Evolutionary conservation across 768 basidiomycete genomes (phyloP).

Genomic region (Xerocomus potaroensis): DNA sequence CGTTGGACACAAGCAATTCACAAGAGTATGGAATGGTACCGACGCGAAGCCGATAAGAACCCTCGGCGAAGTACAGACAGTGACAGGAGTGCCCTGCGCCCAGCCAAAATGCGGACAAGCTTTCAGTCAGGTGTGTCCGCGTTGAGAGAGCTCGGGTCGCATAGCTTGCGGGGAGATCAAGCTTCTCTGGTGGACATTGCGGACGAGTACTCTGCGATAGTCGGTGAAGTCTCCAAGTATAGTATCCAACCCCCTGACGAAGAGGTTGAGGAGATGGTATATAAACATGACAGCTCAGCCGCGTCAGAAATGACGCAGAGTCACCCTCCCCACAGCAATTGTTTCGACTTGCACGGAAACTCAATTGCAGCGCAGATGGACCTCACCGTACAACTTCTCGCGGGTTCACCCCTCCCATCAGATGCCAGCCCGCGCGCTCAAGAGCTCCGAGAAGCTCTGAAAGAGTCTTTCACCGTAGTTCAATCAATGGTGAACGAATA

Average conservation of each 20-base stretch:
- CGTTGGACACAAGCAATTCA: conserved; percentile 80
- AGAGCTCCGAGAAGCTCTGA: conserved; percentile 48
- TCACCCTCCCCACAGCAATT: conserved; percentile 52
- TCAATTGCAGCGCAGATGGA: conserved; percentile 74
- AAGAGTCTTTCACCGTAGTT: conserved; percentile 54
- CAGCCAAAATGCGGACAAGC: conserved; percentile 28
- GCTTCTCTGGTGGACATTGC: conserved; percentile 20
- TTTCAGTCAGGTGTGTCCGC: conserved; percentile 28
- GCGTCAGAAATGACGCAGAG: conserved; percentile 37
- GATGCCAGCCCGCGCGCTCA: conserved; percentile 25
- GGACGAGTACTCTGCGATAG: conserved; percentile 12
- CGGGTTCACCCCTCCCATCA: conserved; percentile 37
- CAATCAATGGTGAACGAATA: conserved; percentile 64
- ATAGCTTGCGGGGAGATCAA: conserved; percentile 22
- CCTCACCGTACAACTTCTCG: conserved; percentile 61
- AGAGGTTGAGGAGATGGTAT: conserved; percentile 26
- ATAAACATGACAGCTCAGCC: conserved; percentile 43
- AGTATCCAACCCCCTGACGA: conserved; percentile 26
- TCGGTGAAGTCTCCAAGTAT: conserved; percentile 12
- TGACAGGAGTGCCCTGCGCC: conserved; percentile 37
- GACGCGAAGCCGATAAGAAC: conserved; percentile 35
- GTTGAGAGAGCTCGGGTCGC: conserved; percentile 22
- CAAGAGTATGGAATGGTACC: conserved; percentile 69
- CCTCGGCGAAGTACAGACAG: conserved; percentile 45
- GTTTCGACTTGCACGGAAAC: conserved; percentile 67